Evolutionary conservation across 2,329 filamentous ascomycete genomes (phyloP).

Genomic region (Fusarium sp.): DNA sequence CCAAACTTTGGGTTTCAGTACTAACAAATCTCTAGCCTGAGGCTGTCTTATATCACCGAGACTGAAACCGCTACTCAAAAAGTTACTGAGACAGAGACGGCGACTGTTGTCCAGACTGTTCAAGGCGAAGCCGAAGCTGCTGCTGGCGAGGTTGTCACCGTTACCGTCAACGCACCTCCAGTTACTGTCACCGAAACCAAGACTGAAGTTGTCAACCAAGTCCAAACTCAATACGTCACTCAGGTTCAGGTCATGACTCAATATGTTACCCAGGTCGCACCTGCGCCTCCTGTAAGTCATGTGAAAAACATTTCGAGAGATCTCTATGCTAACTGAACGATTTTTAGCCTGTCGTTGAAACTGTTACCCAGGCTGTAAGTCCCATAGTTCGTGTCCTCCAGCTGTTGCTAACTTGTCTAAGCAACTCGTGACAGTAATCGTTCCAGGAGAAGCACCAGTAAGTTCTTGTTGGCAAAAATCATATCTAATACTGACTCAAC

Average conservation of each 20-base stretch:
- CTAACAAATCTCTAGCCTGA: conserved; percentile 29
- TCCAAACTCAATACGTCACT: conserved; percentile 31
- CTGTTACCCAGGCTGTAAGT: conserved; percentile 16
- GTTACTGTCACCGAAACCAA: conserved; percentile 21
- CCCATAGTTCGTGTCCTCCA: neutral
- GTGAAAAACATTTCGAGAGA: too few species aligned
- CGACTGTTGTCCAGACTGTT: conserved; percentile 23
- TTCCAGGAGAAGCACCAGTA: conserved; percentile 34
- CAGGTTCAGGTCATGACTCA: conserved; percentile 17
- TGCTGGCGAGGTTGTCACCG: conserved; percentile 27
- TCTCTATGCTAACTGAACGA: neutral
- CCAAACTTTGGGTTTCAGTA: too few species aligned
- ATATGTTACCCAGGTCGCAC: conserved; percentile 16
- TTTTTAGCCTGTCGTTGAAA: conserved; percentile 21
- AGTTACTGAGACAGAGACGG: conserved; percentile 28
- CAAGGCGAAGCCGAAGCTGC: neutral
- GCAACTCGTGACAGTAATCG: conserved; percentile 27
- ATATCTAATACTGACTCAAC: neutral
- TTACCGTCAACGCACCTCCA: conserved; percentile 24
- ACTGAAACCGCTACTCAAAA: conserved; percentile 36
- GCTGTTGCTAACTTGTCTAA: neutral
- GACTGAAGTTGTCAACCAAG: conserved; percentile 15
- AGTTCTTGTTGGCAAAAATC: neutral
- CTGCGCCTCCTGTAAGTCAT: conserved; percentile 28
- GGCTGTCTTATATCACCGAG: conserved; percentile 40